Evolutionary conservation across 1,139 yeast species (phyloP), one percentile per base, ranked within the genome.

Genomic region (Spathaspora jeffriesii): DNA sequence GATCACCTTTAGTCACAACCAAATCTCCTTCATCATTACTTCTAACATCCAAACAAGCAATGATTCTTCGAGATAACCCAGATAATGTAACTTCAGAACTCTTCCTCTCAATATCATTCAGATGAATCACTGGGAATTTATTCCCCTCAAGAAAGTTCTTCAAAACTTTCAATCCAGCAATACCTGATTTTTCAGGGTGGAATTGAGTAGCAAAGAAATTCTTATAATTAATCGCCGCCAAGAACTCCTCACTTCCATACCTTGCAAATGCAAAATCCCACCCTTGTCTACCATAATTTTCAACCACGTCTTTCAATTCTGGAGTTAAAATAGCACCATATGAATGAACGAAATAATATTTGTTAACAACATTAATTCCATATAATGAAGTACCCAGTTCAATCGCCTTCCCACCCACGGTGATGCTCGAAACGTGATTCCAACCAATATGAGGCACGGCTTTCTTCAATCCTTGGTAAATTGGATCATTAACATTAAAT

Each of bases 1-100:
- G 99, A 61, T 93, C 99, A 49, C 99, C 99, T 67, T 93, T 93
- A 1, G 99, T 93, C 30, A 93, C 99, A 0, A 93, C 98, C 56
- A 93, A 76, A 62, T 93, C 99, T 32, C 99, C 99, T 37, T 76
- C 76, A 61, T 93, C 99, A 62, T 93, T 93, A 8, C 96, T 78
- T 61, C 99, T 83, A n/a, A 93, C 99, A 63, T 93, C 99, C 43
- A 93, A 69, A 66, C 99, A 93, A 0, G 99, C 99, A 65, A 93
- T 91, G 21, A 93, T 81, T 67, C 99, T 84, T 62, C 95, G 80
- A 1, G 97, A 85, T 32, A 93, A 74, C 0, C 97, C 97, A 49
- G 83, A 76, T 43, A 77, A 67, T 0, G 88, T 79, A 43, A 65
- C 68, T 53, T 81, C 85, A 45, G 76, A 71, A 7, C 55, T 54